Base-by-base conservation (phyloP, 2,329 filamentous ascomycete genomes). In the Alternaria consortialis region DNA sequence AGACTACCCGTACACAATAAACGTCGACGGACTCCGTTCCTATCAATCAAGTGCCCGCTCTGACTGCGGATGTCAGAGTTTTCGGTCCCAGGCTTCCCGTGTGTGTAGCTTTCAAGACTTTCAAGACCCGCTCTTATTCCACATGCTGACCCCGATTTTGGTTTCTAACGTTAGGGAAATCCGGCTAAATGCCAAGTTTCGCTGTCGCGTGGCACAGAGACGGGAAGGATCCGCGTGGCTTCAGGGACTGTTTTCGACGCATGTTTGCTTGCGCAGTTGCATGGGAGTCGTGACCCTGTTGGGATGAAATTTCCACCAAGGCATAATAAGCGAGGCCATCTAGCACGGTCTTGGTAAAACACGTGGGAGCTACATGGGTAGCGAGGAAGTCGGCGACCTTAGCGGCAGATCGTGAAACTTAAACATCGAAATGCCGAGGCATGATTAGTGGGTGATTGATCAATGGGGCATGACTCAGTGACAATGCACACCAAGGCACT, bases 361-460 rank as follows among this genome's bases (percentile, higher is more conserved):
- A 55, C 48, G 46, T 65, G 59, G 52, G 50, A 56, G 48, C 42
- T 23, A 31, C 54, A 53, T 31, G 67, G 62, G 50, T 58, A n/a
- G 39, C 20, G 13, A 52, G 11, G 53, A 32, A 42, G 46, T 58
- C 53, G 57, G 60, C 63, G 60, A 65, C 51, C 56, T 53, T 53
- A 56, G 32, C 53, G 39, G 47, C 32, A 47, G 39, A 54, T 63
- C 48, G 59, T 63, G 58, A 64, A 62, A 62, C 62, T 44, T 29
- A 13, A 4, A 34, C n/a, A 9, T 31, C 29, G 2, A 56, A 56
- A 44, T 54, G 32, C 66, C 59, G 61, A 55, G 57, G 63, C 47
- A 48, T 47, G 34, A 23, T 12, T n/a, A 2, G 5, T 32, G 29
- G 12, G 12, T 56, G 25, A 56, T 44, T 60, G 53, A 46, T 27